These are phyloP conservation scores for Solanum pennellii DNA, from an alignment of 257 asterid species.

Conservation along the genomic window DNA sequence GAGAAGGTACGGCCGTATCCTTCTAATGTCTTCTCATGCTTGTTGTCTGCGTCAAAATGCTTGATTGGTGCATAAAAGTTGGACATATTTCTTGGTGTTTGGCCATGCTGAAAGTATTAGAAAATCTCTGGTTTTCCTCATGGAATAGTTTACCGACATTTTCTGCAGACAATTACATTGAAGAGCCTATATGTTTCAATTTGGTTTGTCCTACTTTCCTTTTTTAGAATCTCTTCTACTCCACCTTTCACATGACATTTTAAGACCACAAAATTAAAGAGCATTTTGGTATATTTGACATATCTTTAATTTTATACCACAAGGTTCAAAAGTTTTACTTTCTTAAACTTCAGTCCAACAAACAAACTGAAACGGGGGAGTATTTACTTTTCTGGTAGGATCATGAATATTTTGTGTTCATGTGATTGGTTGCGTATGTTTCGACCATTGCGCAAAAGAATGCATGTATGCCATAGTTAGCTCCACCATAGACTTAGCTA, in stretches of 20 bases:
- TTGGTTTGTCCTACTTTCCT: background rate
- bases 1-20: constrained; percentile 54
- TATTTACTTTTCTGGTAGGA: background rate
- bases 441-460: background rate
- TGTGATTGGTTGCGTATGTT: background rate
- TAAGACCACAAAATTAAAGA: background rate
- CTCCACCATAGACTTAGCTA: background rate
- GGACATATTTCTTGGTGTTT: background rate
- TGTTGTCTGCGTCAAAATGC: background rate
- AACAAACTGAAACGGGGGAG: background rate
- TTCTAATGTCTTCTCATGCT: background rate
- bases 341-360: background rate
- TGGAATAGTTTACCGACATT: background rate
- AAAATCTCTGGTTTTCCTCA: background rate
- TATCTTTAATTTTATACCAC: background rate
- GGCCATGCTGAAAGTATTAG: background rate
- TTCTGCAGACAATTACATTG: background rate
- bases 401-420: background rate
- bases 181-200: background rate
- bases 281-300: background rate
- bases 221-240: background rate
- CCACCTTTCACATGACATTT: background rate
- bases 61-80: background rate
- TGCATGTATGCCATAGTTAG: background rate
- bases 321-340: background rate